Evolutionary conservation across 768 basidiomycete genomes (phyloP), one percentile per base, ranked within the genome.

Genomic region (Krasilnikovozyma curviuscula): DNA sequence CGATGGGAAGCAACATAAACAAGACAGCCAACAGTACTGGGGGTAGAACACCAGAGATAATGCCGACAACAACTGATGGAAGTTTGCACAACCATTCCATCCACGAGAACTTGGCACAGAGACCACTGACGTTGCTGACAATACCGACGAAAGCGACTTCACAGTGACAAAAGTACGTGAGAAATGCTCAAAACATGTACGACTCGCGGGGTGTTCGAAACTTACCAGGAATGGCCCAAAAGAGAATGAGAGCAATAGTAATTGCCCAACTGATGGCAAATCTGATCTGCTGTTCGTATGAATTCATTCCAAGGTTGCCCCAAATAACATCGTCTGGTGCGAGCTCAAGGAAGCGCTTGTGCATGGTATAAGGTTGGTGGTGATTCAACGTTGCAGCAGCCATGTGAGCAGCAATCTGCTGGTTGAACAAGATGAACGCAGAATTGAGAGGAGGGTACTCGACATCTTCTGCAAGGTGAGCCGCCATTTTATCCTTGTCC

Each of bases 291-390:
- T 71, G 71, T 62, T 89, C 84, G 57, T 93, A 95, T 1, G 85
- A 81, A 60, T 89, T 91, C 68, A 97, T 62, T 27, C 75, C 73
- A 8, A 98, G 69, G 61, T 93, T 95, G 3, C 71, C 66, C 89
- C 91, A 97, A 53, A 97, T 79, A 39, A 98, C 79, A 64, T 93
- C 88, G 25, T 73, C 70, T 0, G 89, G 88, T 0, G 79, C 72
- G 44, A 91, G 77, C 62, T 93, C 89, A 33, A 79, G 71, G 59
- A 77, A 81, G 43, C 76, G 75, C 24, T 69, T 68, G 9, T 71
- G 70, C 85, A 95, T 93, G 14, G 59, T 54, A 34, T 66, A 64
- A 23, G 84, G 84, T 44, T 77, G 74, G 59, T 89, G 78, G 63
- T 89, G 82, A 6, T 75, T 67, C 34, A 89, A 66, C 3, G 70